Percentiles rank a stretch among this genome's conserved stretches.
Conservation (phyloP, 1,139 yeast genomes). For the Taphrina populina region DNA sequence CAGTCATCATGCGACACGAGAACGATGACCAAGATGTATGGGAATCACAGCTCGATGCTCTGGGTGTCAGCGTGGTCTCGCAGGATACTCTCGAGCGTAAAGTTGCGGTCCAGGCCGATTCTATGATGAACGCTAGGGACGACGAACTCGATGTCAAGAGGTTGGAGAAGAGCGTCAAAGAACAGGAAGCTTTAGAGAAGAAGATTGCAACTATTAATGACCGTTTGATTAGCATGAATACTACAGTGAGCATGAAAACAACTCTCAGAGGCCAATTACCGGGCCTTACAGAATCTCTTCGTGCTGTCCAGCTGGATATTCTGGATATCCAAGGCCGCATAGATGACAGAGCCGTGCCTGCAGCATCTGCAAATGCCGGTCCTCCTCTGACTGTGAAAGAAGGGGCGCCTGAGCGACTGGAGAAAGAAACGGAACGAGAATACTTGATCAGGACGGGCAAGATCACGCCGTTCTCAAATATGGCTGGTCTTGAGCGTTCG, state of each 20-base stretch:
- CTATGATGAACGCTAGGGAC: conserved; percentile 60
- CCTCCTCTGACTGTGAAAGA: conserved; percentile 35
- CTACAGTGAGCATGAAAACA: conserved; percentile 66
- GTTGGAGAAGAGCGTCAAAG: conserved; percentile 60
- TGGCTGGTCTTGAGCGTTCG: conserved; percentile 45
- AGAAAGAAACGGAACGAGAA: conserved; percentile 76
- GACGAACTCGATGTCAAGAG: conserved; percentile 72
- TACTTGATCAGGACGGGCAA: conserved; percentile 84
- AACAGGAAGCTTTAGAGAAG: conserved; percentile 44
- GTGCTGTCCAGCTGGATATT: conserved; percentile 58
- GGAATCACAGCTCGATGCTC: conserved; percentile 29
- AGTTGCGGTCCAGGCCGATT: conserved; percentile 62
- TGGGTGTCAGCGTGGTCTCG: conserved; percentile 60
- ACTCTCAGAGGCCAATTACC: conserved; percentile 57
- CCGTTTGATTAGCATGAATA: conserved; percentile 54
- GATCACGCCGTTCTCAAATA: conserved; percentile 87
- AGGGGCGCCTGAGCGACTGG: conserved; percentile 41
- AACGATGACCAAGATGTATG: background rate
- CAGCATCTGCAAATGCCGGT: conserved; percentile 34
- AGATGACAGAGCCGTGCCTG: conserved; percentile 40
- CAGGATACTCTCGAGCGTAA: conserved; percentile 72
- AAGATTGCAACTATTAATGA: conserved; percentile 54
- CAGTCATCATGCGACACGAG: no score
- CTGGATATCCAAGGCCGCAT: conserved; percentile 64
- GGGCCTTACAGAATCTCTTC: conserved; percentile 50